Conservation (phyloP, 371 early-diverging fungal genomes). For the Apophysomyces sp. region DNA sequence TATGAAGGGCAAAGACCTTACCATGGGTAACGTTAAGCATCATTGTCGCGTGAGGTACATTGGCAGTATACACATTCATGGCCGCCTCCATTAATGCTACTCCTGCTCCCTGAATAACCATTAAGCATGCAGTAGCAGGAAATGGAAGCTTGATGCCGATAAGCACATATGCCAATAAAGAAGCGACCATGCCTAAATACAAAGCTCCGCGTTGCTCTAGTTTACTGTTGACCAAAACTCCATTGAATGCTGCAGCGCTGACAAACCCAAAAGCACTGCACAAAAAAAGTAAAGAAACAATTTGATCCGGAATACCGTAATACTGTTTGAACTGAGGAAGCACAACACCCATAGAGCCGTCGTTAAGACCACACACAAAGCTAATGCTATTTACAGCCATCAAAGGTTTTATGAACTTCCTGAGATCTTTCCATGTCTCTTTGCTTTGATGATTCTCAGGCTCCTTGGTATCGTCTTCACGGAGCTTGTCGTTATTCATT, state of each 20-base stretch:
- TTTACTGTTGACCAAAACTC: constrained; percentile 20
- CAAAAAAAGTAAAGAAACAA: constrained; percentile 30
- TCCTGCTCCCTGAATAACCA: background rate
- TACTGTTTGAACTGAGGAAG: constrained; percentile 30
- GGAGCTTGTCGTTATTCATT: background rate
- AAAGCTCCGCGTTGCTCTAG: constrained; percentile 20
- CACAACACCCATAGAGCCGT: background rate
- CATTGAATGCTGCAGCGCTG: constrained; percentile 21
- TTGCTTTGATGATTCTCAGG: background rate
- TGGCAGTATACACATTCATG: constrained; percentile 30
- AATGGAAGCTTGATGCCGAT: constrained; percentile 1
- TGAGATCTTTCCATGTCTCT: background rate
- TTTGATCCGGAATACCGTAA: constrained; percentile 24
- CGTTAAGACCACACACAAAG: constrained; percentile 5
- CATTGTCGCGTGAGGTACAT: constrained; percentile 30
- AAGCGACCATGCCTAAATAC: constrained; percentile 11
- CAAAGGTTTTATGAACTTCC: background rate
- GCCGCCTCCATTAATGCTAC: constrained; percentile 19
- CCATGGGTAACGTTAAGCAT: constrained; percentile 37
- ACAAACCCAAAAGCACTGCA: constrained; percentile 30
- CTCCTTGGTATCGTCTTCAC: background rate
- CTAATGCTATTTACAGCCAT: background rate
- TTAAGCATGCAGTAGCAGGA: background rate
- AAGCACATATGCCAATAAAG: constrained; percentile 16
- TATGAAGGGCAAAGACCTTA: constrained; percentile 4